Evolutionary conservation across 306 rosid genomes (phyloP).

Genomic region (Malus sieversii): DNA sequence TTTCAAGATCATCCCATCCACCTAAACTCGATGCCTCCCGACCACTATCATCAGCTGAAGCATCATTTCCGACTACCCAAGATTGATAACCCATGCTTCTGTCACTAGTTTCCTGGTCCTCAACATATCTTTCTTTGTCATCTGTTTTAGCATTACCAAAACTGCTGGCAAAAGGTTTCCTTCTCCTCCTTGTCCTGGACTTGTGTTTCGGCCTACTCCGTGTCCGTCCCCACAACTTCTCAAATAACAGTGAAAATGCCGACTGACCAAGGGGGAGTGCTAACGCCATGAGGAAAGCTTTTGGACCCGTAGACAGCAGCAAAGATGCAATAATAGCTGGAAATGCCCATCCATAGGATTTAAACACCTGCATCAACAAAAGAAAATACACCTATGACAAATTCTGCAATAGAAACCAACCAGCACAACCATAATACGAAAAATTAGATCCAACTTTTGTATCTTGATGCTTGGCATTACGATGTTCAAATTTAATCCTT

Average conservation of each 20-base stretch:
- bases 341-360: slow-evolving; percentile 77
- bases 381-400: slow-evolving; percentile 3
- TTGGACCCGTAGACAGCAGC: slow-evolving; percentile 62
- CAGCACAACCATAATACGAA: neutral
- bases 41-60: slow-evolving; percentile 29
- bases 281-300: slow-evolving; percentile 89
- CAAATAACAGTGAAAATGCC: slow-evolving; percentile 63
- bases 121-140: slow-evolving; percentile 4
- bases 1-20: slow-evolving; percentile 92
- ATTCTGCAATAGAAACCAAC: neutral
- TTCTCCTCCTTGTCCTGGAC: slow-evolving; percentile 37
- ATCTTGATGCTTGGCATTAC: neutral
- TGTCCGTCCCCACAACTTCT: slow-evolving; percentile 58
- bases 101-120: slow-evolving; percentile 28
- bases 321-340: slow-evolving; percentile 54
- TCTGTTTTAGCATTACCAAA: slow-evolving; percentile 12
- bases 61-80: slow-evolving; percentile 58
- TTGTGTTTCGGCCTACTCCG: slow-evolving; percentile 49
- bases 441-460: neutral
- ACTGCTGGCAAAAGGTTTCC: slow-evolving; percentile 35
- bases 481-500: neutral
- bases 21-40: slow-evolving; percentile 38
- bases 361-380: slow-evolving; percentile 58
- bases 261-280: slow-evolving; percentile 86
- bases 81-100: slow-evolving; percentile 55